These are phyloP conservation scores for Mycogone perniciosa DNA, from an alignment of 2,329 filamentous ascomycete genomes.

Conservation along the genomic window DNA sequence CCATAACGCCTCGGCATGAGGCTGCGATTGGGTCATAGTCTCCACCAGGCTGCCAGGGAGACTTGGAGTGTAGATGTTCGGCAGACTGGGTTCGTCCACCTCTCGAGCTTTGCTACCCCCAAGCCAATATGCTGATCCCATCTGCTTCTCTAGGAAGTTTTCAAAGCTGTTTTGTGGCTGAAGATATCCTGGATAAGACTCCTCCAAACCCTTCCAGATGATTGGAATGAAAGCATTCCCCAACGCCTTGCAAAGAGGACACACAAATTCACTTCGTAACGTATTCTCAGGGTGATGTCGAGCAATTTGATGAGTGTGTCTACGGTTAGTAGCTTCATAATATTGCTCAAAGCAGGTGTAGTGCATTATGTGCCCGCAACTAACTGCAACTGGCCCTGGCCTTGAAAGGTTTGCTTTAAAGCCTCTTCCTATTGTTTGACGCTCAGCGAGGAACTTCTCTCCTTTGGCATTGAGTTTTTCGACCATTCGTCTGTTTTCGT, in stretches of 20 bases:
- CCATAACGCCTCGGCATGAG: constrained; percentile 38
- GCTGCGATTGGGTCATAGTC: constrained; percentile 30
- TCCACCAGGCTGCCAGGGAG: constrained; percentile 33
- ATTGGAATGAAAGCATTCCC: constrained; percentile 94
- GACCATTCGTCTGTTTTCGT: constrained; percentile 73
- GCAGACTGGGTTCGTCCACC: constrained; percentile 23
- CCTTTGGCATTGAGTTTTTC: constrained; percentile 70
- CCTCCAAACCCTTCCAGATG: constrained; percentile 88
- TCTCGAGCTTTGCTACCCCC: constrained; percentile 34
- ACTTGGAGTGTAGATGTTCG: constrained; percentile 30
- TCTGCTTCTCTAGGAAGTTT: constrained; percentile 58
- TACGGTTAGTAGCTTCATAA: constrained; percentile 71
- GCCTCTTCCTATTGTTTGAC: constrained; percentile 81
- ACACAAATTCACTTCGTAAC: constrained; percentile 81
- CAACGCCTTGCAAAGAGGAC: constrained; percentile 91
- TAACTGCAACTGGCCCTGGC: constrained; percentile 75
- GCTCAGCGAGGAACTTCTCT: constrained; percentile 63
- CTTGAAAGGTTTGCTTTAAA: constrained; percentile 65
- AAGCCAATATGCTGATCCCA: constrained; percentile 40
- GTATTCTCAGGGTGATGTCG: constrained; percentile 85
- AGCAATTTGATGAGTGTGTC: constrained; percentile 88
- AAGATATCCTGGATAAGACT: constrained; percentile 71
- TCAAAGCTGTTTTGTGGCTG: constrained; percentile 55
- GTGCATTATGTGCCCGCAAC: constrained; percentile 98
- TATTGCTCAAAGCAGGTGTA: constrained; percentile 93